These are phyloP conservation scores for Syzygium jambos DNA, from an alignment of 345 rosid genomes.

Conservation along the genomic window DNA sequence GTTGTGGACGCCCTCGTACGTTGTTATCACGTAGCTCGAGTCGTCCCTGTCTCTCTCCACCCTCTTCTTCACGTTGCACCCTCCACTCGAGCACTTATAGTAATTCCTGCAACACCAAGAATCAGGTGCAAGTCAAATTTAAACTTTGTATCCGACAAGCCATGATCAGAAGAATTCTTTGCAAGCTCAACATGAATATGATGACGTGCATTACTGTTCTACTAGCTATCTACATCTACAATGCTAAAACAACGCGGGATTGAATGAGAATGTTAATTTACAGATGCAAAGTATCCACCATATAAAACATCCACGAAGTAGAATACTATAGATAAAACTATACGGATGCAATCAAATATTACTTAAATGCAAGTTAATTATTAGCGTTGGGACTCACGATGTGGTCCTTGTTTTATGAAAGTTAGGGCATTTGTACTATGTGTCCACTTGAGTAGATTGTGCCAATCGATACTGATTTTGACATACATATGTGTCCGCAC, in stretches of 20 bases:
- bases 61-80: constrained; percentile 79
- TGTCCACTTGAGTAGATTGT: neutral
- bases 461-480: neutral
- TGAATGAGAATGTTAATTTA: neutral
- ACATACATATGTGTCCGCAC: neutral
- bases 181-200: neutral
- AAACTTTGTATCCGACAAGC: neutral
- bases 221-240: neutral
- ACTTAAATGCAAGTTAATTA: neutral
- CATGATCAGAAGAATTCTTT: neutral
- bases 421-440: neutral
- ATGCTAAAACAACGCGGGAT: neutral
- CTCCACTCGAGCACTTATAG: constrained; percentile 61
- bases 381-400: no score
- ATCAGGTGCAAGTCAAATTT: neutral
- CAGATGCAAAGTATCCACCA: neutral
- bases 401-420: neutral
- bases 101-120: constrained; percentile 44
- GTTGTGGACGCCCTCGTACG: constrained; percentile 71
- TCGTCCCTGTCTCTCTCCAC: constrained; percentile 74
- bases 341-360: neutral
- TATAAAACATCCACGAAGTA: neutral
- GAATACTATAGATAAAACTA: neutral
- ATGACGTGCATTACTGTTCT: neutral
- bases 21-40: constrained; percentile 56